Evolutionary conservation across 2,329 filamentous ascomycete genomes (phyloP), one percentile per base, ranked within the genome.

Genomic region (Calcarisporium arbuscula): DNA sequence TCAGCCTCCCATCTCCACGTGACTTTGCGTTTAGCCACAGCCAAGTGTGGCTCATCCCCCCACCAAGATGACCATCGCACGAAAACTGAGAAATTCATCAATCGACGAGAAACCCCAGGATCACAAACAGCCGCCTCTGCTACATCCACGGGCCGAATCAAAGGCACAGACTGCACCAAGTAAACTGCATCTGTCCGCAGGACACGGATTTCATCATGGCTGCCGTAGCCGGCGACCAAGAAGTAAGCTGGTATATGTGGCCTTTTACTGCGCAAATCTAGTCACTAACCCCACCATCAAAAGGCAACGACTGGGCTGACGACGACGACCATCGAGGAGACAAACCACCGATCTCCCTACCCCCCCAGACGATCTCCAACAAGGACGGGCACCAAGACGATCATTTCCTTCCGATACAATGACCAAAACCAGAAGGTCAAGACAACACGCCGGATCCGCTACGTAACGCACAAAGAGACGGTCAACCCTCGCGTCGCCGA

Each of bases 321-420:
- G 86, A 92, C 60, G 88, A 94, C 60, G 85, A 90, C 56, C n/a
- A 82, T 87, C 66, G 84, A 92, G 65, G 77, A 84, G 68, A 69
- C 76, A 49, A n/a, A 54, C 61, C 49, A 62, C 64, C 47, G 74
- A 78, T 38, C 84, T 98, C 52, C 92, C 92, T 41, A n/a, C 76
- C 85, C 50, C 80, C 85, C 50, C 83, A 92, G 68, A 85, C 90
- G 51, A 90, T 87, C 61, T 83, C 82, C 61, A 96, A 98, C 79
- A 95, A 95, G 70, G 92, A 98, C 64, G 92, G n/a, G 94, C 60
- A 95, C 87, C 53, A 95, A 95, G 69, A 98, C 94, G 30, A 84
- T 92, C 51, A 82, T 95, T 56, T 85, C 85, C 44, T 94, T 86
- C 71, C 77, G 80, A 53, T 80, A 87, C 69, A 90, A 95, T 69